Conservation (phyloP, 2,329 filamentous ascomycete species). For the Pleomassaria siparia region DNA sequence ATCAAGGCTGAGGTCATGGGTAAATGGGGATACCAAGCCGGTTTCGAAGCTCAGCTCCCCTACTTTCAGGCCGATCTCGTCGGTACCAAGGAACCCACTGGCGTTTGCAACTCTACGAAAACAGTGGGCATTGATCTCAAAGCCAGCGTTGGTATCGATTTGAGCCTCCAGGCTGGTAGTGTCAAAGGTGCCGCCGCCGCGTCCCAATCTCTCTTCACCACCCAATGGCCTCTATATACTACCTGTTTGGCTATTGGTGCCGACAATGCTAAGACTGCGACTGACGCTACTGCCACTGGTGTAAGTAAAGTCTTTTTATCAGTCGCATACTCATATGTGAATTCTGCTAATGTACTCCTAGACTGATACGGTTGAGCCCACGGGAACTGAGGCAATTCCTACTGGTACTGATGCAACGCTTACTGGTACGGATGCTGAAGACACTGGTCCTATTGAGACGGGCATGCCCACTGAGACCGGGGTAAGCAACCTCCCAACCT, state of each 20-base stretch:
- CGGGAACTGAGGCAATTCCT: background rate
- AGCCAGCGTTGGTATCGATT: slow-evolving; percentile 22
- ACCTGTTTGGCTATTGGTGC: slow-evolving; percentile 21
- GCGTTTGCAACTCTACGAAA: slow-evolving; percentile 21
- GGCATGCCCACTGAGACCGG: background rate
- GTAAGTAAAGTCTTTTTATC: background rate
- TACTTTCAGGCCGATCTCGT: slow-evolving; percentile 20
- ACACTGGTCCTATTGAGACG: background rate
- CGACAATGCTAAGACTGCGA: slow-evolving; percentile 9
- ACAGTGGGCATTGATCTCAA: slow-evolving; percentile 17
- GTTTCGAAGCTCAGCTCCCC: slow-evolving; percentile 22
- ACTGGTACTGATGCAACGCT: background rate
- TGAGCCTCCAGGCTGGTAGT: slow-evolving; percentile 23
- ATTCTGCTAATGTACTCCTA: background rate
- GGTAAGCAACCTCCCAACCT: background rate
- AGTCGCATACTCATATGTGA: background rate
- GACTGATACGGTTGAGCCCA: background rate
- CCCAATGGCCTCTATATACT: slow-evolving; percentile 20
- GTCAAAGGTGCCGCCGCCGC: slow-evolving; percentile 18
- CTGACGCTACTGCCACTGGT: background rate
- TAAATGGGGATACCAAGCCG: slow-evolving; percentile 24
- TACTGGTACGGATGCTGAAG: too few relatives aligned
- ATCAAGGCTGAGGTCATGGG: slow-evolving; percentile 24
- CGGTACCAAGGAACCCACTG: slow-evolving; percentile 10
- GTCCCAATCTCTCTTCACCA: slow-evolving; percentile 21